A percentile compares a stretch with the other conserved stretches of the same genome.
phyloP scores from a whole-genome alignment of 345 rosid species.

The Limnanthes douglasii region DNA sequence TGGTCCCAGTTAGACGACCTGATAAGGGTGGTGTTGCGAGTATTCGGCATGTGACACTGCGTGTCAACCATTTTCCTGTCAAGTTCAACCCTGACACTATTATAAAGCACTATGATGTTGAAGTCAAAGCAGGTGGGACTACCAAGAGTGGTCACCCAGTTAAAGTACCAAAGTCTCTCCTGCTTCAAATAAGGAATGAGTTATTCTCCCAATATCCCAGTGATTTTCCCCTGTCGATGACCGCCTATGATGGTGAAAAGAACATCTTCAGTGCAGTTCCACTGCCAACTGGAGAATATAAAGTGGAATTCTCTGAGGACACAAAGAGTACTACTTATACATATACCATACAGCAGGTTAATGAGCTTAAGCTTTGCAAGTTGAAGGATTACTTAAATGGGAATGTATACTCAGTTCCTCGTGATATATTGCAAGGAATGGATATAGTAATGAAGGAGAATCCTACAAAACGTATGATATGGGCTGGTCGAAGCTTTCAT shows the following conservation, averaged over 20 bases:
- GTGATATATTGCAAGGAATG: constrained; percentile 76
- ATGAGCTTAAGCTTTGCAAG: constrained; percentile 35
- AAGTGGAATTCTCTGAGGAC: constrained; percentile 37
- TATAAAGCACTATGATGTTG: constrained; percentile 54
- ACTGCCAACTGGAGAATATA: constrained; percentile 34
- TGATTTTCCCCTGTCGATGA: constrained; percentile 37
- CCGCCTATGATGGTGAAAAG: constrained; percentile 78
- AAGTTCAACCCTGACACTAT: constrained; percentile 26
- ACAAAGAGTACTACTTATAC: constrained; percentile 15
- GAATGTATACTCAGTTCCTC: constrained; percentile 20
- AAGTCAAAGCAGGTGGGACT: constrained; percentile 25
- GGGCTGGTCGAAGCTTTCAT: constrained; percentile 50
- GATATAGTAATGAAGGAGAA: constrained; percentile 94
- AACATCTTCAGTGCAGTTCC: constrained; percentile 54
- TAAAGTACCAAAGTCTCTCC: constrained; percentile 26
- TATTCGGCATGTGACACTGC: constrained; percentile 22
- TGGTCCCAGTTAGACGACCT: constrained; percentile 36
- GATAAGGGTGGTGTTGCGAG: constrained; percentile 46
- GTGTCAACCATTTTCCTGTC: constrained; percentile 53
- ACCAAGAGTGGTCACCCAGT: constrained; percentile 12
- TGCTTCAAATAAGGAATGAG: constrained; percentile 39
- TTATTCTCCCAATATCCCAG: constrained; percentile 24
- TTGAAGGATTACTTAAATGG: constrained; percentile 48
- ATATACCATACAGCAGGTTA: constrained; percentile 44
- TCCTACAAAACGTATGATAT: constrained; percentile 42